Base-by-base conservation (phyloP, 768 basidiomycete genomes). In the Mycena filopes region DNA sequence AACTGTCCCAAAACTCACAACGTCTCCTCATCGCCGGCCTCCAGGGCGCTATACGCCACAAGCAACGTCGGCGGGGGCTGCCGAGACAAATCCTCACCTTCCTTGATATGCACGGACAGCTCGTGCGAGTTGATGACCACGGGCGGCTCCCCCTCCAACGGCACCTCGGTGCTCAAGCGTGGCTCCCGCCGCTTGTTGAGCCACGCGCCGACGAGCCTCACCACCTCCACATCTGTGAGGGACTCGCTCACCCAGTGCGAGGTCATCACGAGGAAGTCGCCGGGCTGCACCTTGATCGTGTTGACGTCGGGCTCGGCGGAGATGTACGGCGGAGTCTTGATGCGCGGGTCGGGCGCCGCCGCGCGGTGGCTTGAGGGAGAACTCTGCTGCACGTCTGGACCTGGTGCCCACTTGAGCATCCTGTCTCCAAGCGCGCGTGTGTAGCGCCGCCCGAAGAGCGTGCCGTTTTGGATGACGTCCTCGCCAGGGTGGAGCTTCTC, bases 161-260 rank as follows among this genome's bases (percentile, higher is more conserved):
- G 28, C 2, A 28, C 16, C 5, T 20, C 23, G 4, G 55, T 25
- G 8, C 55, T 38, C 15, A 61, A 25, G 15, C 51, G 16, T 11
- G 40, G 15, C 18, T 26, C 57, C 7, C 25, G 58, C 21, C 66
- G 46, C 11, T 36, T 45, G 13, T 54, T 43, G 28, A 81, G 73
- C 78, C 81, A 83, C 18, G 75, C 65, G 4, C 81, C 83, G 29
- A 84, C 80, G 23, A 85, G 76, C 9, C 84, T 85, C 28, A 88
- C 86, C 3, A 82, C 84, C 62, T 87, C 87, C 62, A 86, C 82
- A 68, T 78, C 85, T 45, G 81, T 80, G 54, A 89, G 73, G 41
- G 79, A 78, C 64, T 88, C 85, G 83, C 84, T 89, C 26, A 89
- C 73, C 9, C 87, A 87, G 69, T 86, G 84, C 1, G 83, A 83